A percentile compares a stretch with the other conserved stretches of the same genome.
Evolutionary conservation across 257 asterid species (phyloP).

Genomic region (Solanum raphanifolium): DNA sequence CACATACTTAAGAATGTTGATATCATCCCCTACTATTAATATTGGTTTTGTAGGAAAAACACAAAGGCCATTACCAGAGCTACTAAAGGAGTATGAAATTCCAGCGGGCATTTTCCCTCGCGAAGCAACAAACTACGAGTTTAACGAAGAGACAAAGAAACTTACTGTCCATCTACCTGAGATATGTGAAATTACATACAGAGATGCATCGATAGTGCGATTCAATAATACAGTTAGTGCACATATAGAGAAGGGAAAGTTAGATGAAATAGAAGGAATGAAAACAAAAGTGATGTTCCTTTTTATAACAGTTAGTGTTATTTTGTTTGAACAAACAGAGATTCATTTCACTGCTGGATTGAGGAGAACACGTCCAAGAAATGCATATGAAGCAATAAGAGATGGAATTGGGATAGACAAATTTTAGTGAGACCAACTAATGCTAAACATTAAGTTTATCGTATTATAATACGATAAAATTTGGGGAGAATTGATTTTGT

Average conservation of each 20-base stretch:
- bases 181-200: slow-evolving; percentile 60
- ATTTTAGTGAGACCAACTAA: slow-evolving; percentile 24
- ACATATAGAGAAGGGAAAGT: slow-evolving; percentile 59
- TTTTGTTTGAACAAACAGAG: slow-evolving; percentile 57
- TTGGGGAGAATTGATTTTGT: neutral
- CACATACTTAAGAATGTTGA: neutral
- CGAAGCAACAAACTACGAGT: slow-evolving; percentile 69
- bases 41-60: slow-evolving; percentile 45
- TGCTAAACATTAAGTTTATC: neutral
- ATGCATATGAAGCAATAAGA: slow-evolving; percentile 64
- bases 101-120: slow-evolving; percentile 72
- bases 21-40: neutral
- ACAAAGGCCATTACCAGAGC: slow-evolving; percentile 58
- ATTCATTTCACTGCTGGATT: slow-evolving; percentile 68
- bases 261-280: slow-evolving; percentile 64
- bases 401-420: slow-evolving; percentile 54
- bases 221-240: slow-evolving; percentile 45
- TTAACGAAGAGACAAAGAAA: slow-evolving; percentile 57
- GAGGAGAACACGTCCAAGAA: slow-evolving; percentile 70
- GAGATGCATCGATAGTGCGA: slow-evolving; percentile 55
- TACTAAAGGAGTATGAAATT: slow-evolving; percentile 61
- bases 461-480: neutral
- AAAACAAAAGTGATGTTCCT: slow-evolving; percentile 57
- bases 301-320: slow-evolving; percentile 66
- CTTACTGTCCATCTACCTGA: slow-evolving; percentile 47